These are phyloP conservation scores for Chloranthus sessilifolius DNA, from an alignment of 164 flowering plant species.

Conservation along the genomic window DNA sequence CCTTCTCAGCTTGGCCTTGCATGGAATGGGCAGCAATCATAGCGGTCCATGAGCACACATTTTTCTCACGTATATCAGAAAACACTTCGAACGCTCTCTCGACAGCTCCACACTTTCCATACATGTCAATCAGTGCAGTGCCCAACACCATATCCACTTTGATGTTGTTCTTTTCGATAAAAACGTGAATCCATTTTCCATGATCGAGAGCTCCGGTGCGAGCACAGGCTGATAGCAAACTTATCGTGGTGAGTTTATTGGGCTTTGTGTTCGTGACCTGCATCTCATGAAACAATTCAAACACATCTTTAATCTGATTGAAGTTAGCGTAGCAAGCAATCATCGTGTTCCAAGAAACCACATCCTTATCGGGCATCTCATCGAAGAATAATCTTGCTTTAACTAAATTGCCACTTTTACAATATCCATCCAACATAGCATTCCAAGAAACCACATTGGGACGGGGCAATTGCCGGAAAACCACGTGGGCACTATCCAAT, in stretches of 20 bases:
- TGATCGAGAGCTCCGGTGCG: slow-evolving; percentile 15
- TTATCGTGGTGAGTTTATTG: slow-evolving; percentile 17
- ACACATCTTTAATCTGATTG: slow-evolving; percentile 3
- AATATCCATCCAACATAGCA: slow-evolving; percentile 22
- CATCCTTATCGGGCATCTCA: slow-evolving; percentile 20
- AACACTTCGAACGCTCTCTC: slow-evolving; percentile 28
- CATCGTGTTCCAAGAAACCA: slow-evolving; percentile 26
- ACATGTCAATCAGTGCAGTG: slow-evolving; percentile 54
- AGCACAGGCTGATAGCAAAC: slow-evolving; percentile 19
- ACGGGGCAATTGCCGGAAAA: slow-evolving; percentile 14
- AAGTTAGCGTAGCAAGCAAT: slow-evolving; percentile 9
- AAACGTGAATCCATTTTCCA: slow-evolving; percentile 24
- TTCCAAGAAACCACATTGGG: slow-evolving; percentile 24
- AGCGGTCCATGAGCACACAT: slow-evolving; percentile 59
- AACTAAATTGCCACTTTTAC: slow-evolving; percentile 11
- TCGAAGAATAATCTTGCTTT: slow-evolving; percentile 13
- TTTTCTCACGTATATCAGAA: slow-evolving; percentile 32
- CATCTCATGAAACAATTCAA: slow-evolving; percentile 17
- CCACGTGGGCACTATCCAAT: slow-evolving; percentile 1
- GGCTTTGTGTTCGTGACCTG: slow-evolving; percentile 14
- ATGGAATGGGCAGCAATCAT: slow-evolving; percentile 56
- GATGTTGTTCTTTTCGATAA: slow-evolving; percentile 13
- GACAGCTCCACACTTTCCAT: slow-evolving; percentile 35
- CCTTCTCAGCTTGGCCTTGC: slow-evolving; percentile 48
- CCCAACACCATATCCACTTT: slow-evolving; percentile 8